Conservation (phyloP, 1,139 yeast species). For the Arxiozyma bovina region DNA sequence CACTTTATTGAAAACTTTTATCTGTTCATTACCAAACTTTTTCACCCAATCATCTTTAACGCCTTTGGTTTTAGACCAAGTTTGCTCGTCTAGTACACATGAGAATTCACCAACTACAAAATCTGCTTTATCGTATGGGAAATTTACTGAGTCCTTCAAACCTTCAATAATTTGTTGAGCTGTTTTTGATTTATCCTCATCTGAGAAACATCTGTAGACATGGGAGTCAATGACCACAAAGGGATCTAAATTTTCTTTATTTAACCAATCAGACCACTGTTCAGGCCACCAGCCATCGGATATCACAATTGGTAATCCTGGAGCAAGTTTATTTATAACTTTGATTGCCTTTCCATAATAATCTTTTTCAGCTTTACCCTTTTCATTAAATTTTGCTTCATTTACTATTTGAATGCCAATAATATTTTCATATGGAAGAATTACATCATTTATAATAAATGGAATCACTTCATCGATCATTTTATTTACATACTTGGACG, state of each 20-base stretch:
- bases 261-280: conserved; percentile 67
- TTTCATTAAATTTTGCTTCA: conserved; percentile 61
- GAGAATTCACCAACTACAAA: conserved; percentile 84
- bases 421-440: conserved; percentile 52
- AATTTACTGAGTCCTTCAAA: conserved; percentile 44
- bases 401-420: conserved; percentile 79
- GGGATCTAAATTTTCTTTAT: conserved; percentile 34
- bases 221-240: conserved; percentile 80
- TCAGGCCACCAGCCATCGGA: conserved; percentile 94
- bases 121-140: conserved; percentile 52
- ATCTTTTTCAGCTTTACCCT: conserved; percentile 43
- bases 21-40: conserved; percentile 40
- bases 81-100: conserved; percentile 67
- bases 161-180: conserved; percentile 59
- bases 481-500: conserved; percentile 32
- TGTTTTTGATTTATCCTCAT: conserved; percentile 54
- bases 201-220: conserved; percentile 78
- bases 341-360: conserved; percentile 65
- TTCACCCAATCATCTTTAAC: conserved; percentile 37
- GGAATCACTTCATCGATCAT: conserved; percentile 45
- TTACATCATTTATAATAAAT: conserved; percentile 59
- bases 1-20: conserved; percentile 38
- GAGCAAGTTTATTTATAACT: conserved; percentile 49
- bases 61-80: conserved; percentile 49
- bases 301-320: conserved; percentile 58